phyloP scores from a whole-genome alignment of 2,329 filamentous ascomycete species.

The Diaporthe sp. region DNA sequence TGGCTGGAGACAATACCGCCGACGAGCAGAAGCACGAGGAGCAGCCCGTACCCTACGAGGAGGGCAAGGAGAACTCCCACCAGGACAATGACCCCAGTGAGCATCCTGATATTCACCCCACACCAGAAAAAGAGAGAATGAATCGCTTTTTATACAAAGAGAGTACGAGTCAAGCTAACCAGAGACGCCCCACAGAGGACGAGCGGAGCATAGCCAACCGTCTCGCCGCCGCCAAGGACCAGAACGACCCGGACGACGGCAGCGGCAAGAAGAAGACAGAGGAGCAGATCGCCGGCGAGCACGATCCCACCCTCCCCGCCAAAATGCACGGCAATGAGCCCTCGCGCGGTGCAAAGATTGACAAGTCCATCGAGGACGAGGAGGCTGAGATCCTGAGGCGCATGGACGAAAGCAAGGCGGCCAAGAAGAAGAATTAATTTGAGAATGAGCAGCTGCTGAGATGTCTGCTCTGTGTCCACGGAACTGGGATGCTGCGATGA shows the following conservation, averaged over 20 bases:
- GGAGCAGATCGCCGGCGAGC: slow-evolving; percentile 45
- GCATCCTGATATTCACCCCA: slow-evolving; percentile 42
- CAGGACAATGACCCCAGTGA: slow-evolving; percentile 78
- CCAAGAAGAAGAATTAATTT: slow-evolving; percentile 39
- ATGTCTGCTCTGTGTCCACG: rapidly evolving
- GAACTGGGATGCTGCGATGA: neutral
- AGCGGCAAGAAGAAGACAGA: slow-evolving; percentile 46
- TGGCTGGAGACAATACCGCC: slow-evolving; percentile 57
- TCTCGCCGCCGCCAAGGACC: slow-evolving; percentile 64
- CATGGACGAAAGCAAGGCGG: slow-evolving; percentile 49
- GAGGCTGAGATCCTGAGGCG: slow-evolving; percentile 74
- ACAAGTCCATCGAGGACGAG: slow-evolving; percentile 76
- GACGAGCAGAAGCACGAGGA: slow-evolving; percentile 60
- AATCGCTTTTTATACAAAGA: too few species aligned
- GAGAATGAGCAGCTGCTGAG: too few species aligned
- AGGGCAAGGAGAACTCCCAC: slow-evolving; percentile 80
- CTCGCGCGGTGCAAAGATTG: slow-evolving; percentile 79
- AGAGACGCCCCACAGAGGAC: slow-evolving; percentile 65
- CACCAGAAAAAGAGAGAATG: neutral
- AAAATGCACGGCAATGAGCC: slow-evolving; percentile 79
- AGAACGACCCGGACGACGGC: slow-evolving; percentile 37
- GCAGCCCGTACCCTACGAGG: slow-evolving; percentile 71
- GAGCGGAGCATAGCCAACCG: slow-evolving; percentile 79
- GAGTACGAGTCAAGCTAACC: neutral
- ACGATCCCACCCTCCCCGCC: slow-evolving; percentile 52